Base-by-base conservation (phyloP, 805 yeast genomes). In the Candida patagonica region DNA sequence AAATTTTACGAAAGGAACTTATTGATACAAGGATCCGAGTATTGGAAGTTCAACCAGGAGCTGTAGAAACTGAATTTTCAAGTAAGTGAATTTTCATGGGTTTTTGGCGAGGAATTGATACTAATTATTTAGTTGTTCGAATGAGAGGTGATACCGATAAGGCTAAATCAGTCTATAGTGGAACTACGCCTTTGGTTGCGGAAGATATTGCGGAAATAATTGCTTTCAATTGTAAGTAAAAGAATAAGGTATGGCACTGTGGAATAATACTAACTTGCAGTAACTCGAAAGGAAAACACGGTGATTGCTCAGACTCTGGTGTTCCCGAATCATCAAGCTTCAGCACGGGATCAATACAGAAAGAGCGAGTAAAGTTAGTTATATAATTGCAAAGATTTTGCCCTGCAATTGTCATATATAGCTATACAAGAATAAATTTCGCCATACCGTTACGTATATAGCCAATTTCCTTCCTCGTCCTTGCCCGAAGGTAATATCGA, bases 271-370 rank as follows among this genome's bases (percentile, higher is more conserved):
- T 33, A 33, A 33, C 37, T 16, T 33, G 9, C 16, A 33, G 37
- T 76, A 33, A 66, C 87, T 6, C 74, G 92, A 61, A 73, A 76
- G 45, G 72, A 70, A 48, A 81, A 81, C 56, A 75, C 83, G 1
- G 89, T 81, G 13, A 63, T 81, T 54, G 88, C 89, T 20, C 94
- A 87, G 57, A 68, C 85, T 13, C 68, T 88, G 57, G 78, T 89
- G 9, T 84, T 87, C 65, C 84, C 95, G 13, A 72, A 78, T 34
- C 79, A 82, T 65, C 96, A 88, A 67, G 95, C 94, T 3, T 71
- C 83, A 43, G 77, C 94, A 6, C 63, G 68, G 50, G 84, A 80
- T 55, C 32, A 36, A 16, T 37, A 45, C 34, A 27, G 42, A 25
- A 40, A 22, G 26, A n/a, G n/a, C n/a, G n/a, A n/a, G n/a, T n/a